Base-by-base conservation (phyloP, 306 rosid species). In the Lathyrus aphaca region DNA sequence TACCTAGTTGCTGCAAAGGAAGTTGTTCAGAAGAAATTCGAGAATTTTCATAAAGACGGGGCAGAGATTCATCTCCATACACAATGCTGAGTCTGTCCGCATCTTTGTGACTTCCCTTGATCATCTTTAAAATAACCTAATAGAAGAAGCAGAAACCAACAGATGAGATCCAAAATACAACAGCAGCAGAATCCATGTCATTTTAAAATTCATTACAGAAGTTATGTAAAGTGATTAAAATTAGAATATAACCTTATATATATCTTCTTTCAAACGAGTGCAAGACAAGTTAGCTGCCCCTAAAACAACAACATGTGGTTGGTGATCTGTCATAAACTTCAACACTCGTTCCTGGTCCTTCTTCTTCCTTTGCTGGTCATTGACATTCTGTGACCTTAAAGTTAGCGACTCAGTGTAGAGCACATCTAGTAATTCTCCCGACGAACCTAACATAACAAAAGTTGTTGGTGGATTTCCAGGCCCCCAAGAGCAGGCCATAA, bases 321-420 rank as follows among this genome's bases (percentile, higher is more conserved):
- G 97, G 76, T 94, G 97, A 66, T 94, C 97, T 4, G 97, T 94
- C 97, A 94, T 94, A 81, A 94, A 94, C 88, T 94, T 94, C 79
- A 91, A 68, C 39, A 94, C 96, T 18, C 97, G 89, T 43, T 94
- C 92, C 82, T 94, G 95, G 69, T 91, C 95, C 71, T 82, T 87
- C 76, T 82, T 87, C 76, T 89, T 94, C 46, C 96, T 87, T 72
- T 88, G 97, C 77, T 94, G 97, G 71, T 91, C 96, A 77, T 66
- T 66, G 50, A 79, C 86, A 74, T 86, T 88, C 48, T 88, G 96
- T 18, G 97, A 90, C 55, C 97, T 86, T 45, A 87, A 67, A 64
- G 96, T 88, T 68, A 94, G 97, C 17, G 99, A 87, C 58, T 94
- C 89, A 35, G 92, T 82, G 74, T 91, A 87, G 58, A 90, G 96